Percentiles rank a stretch among this genome's conserved stretches.
These are phyloP conservation scores for Aspergillus heteromorphus DNA, from an alignment of 495 filamentous ascomycete species.

Conservation along the genomic window DNA sequence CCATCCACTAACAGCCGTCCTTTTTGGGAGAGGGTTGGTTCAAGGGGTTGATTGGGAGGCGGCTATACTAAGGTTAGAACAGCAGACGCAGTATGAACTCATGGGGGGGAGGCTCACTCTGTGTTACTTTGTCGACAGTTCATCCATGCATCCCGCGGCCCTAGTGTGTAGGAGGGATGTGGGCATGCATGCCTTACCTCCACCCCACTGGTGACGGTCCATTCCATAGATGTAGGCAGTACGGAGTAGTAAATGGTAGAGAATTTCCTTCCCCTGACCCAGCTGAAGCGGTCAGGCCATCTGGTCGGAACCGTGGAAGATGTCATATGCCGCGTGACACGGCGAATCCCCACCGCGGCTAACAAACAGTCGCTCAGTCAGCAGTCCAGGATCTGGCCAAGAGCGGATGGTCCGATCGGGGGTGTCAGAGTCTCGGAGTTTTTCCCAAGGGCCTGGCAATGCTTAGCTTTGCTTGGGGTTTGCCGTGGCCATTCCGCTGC, in stretches of 20 bases:
- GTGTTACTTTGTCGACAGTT: no score
- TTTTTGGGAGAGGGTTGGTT: neutral
- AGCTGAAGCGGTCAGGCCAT: neutral
- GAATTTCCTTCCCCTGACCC: no score
- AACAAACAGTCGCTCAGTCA: no score
- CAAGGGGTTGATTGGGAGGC: neutral
- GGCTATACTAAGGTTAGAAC: neutral
- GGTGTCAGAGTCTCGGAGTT: neutral
- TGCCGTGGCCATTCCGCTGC: neutral
- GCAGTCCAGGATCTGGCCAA: neutral
- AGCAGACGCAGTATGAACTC: neutral
- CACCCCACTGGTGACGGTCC: no score
- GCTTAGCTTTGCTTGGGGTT: neutral
- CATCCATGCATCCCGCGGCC: neutral
- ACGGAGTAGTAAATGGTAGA: no score
- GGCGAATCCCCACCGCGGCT: neutral
- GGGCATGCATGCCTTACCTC: no score
- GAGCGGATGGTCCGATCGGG: neutral
- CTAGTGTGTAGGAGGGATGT: no score
- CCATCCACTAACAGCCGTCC: neutral
- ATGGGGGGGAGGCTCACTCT: neutral
- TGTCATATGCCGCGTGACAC: neutral
- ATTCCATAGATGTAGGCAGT: no score
- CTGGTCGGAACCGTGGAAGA: neutral
- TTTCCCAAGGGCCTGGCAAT: neutral